Percentiles rank a stretch among this genome's conserved stretches.
These are phyloP conservation scores for Ustilago xerochloae DNA, from an alignment of 1,284 basidiomycete genomes.

Conservation along the genomic window DNA sequence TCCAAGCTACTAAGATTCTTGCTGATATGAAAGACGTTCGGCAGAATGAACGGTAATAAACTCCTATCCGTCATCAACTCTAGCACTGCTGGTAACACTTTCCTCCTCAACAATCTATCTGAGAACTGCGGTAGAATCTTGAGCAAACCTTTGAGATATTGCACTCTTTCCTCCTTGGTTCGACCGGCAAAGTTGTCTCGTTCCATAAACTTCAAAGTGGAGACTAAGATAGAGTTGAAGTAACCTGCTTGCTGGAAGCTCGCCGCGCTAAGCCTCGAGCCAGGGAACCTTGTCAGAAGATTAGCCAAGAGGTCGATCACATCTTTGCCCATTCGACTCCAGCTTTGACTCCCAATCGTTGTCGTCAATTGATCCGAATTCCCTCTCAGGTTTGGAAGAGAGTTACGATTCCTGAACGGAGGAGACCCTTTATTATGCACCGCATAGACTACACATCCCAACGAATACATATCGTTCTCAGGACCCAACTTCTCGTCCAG, in stretches of 20 bases:
- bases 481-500: conserved; percentile 84
- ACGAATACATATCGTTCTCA: conserved; percentile 91
- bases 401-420: conserved; percentile 89
- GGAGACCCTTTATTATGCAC: conserved; percentile 83
- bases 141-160: conserved; percentile 85
- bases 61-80: conserved; percentile 70
- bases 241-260: conserved; percentile 84
- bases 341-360: conserved; percentile 40
- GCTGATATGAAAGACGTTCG: conserved; percentile 94
- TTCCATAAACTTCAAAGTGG: conserved; percentile 95
- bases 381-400: conserved; percentile 80
- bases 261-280: conserved; percentile 79
- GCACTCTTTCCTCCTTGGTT: conserved; percentile 92
- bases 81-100: conserved; percentile 83
- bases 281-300: conserved; percentile 76
- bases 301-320: conserved; percentile 55
- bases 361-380: conserved; percentile 74
- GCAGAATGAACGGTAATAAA: conserved; percentile 91
- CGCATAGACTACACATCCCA: conserved; percentile 86
- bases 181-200: conserved; percentile 94
- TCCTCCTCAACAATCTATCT: conserved; percentile 84
- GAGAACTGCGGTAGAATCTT: conserved; percentile 86
- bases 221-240: conserved; percentile 94
- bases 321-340: conserved; percentile 56
- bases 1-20: conserved; percentile 76